Evolutionary conservation across 2,329 filamentous ascomycete species (phyloP), one percentile per base, ranked within the genome.

Genomic region (Tympanopsis confertula): DNA sequence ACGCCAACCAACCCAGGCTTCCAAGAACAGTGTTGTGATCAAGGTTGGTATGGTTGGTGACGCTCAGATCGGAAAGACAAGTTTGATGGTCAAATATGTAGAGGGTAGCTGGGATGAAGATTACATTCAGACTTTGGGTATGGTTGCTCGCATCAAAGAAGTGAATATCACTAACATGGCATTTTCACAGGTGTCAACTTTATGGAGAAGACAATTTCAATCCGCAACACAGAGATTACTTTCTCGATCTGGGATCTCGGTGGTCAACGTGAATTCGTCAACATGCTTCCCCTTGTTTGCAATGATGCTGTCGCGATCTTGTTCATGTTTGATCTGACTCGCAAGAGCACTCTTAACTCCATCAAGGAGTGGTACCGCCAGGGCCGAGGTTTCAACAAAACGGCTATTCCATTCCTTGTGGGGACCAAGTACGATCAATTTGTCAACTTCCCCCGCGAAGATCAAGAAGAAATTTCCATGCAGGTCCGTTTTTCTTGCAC

Each of bases 361-460:
- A 96, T 98, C 69, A 98, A 98, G 68, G 91, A 98, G 59, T 98
- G 91, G 91, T 98, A 98, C 57, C 77, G 91, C 39, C 91, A 98
- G 62, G 91, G 91, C 35, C 76, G 91, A 45, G 91, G 91, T 17
- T 98, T 98, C 71, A 98, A 98, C 71, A 98, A 98, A 71, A 98
- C 91, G 13, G 91, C 91, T n/a, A 98, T 98, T 48, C 91, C 91
- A 0, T 94, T 98, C 53, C 63, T 98, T 17, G 86, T 98, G 14
- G 91, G 91, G 42, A 98, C 91, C 22, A 98, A 98, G 61, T 98
- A 96, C 59, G 91, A 98, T 53, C 91, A 96, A 55, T 98, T 98
- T 65, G 89, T 98, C 61, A 98, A 96, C 63, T 95, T 98, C 53
- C 88, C 91, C 1, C 75, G 85, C 30, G 89, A 96, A 56, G 91